These are phyloP conservation scores for Balamuthia mandrillaris DNA, from an alignment of 208 protist genomes.

Conservation along the genomic window DNA sequence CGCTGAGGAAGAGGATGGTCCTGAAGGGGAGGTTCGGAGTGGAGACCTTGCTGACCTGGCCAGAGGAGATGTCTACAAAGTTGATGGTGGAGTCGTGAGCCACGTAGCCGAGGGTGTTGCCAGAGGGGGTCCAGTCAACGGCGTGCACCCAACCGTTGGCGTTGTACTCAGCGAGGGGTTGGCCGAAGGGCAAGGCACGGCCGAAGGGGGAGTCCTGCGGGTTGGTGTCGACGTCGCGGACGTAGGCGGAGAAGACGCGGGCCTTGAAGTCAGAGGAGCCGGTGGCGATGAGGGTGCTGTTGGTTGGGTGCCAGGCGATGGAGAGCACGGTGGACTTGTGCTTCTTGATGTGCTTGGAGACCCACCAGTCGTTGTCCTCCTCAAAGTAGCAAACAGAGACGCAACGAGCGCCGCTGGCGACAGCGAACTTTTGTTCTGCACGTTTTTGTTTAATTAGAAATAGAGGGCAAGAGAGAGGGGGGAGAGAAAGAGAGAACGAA, in stretches of 20 bases:
- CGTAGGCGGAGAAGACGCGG: constrained; percentile 72
- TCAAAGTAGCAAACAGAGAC: constrained; percentile 86
- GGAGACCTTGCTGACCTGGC: constrained; percentile 31
- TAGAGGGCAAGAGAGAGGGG: neutral
- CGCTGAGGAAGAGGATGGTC: constrained; percentile 53
- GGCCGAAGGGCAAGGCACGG: constrained; percentile 64
- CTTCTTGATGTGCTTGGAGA: constrained; percentile 76
- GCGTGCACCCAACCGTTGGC: constrained; percentile 72
- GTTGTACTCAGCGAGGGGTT: constrained; percentile 62
- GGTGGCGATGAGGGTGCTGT: constrained; percentile 74
- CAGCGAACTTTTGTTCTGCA: constrained; percentile 84
- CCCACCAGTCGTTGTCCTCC: constrained; percentile 87
- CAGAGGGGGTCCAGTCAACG: constrained; percentile 73
- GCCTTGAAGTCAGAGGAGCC: constrained; percentile 75
- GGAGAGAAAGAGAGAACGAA: neutral
- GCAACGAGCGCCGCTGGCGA: constrained; percentile 75
- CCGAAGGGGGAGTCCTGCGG: constrained; percentile 39
- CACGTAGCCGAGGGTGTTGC: constrained; percentile 68
- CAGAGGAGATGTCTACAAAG: constrained; percentile 52
- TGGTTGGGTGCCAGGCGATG: constrained; percentile 83
- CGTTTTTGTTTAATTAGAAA: neutral
- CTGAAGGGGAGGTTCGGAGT: constrained; percentile 50
- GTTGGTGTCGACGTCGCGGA: constrained; percentile 74
- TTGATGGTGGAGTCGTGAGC: constrained; percentile 63
- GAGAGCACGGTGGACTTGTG: constrained; percentile 76